Evolutionary conservation across 1,284 basidiomycete genomes (phyloP), one percentile per base, ranked within the genome.

Genomic region (Ustilago tritici): DNA sequence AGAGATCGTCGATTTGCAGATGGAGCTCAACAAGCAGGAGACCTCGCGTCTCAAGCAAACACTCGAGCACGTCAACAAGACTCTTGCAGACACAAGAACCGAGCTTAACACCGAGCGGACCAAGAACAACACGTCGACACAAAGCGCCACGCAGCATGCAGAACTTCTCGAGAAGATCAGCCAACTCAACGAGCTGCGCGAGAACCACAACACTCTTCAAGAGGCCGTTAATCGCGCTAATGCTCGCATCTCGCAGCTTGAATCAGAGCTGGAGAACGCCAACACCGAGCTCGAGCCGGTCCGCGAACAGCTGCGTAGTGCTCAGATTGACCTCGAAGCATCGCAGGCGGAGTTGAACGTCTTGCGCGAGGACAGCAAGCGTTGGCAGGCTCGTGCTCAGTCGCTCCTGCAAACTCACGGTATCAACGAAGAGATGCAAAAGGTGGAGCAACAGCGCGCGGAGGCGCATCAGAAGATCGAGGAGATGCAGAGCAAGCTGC

Each of bases 151-250:
- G 0, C 92, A 95, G 81, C 94, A 95, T 77, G 90, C 91, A 14
- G 93, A 95, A 84, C 90, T 96, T 50, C 88, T 95, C 47, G 93
- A 95, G 84, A 90, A 93, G 80, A 95, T 95, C 86, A 93, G 94
- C 78, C 92, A 95, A 81, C 89, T 95, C 66, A 94, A 93, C 71
- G 90, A 95, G 62, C 89, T 95, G 8, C 91, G 94, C 50, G 94
- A 96, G 87, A 95, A 93, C 87, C 95, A 95, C 80, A 90, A 91
- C 0, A 94, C 93, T 2, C 89, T 96, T 2, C 91, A 93, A 57
- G 89, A 92, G 40, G 93, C 94, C 66, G 91, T 89, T 67, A 92
- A 93, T 72, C 87, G 90, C 7, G 92, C 91, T 82, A 91, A 91
- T 54, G 88, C 91, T 11, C 71, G 82, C 46, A 63, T 72, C 32